Evolutionary conservation across 2,329 filamentous ascomycete species (phyloP).

Genomic region (Aspergillus fructus): DNA sequence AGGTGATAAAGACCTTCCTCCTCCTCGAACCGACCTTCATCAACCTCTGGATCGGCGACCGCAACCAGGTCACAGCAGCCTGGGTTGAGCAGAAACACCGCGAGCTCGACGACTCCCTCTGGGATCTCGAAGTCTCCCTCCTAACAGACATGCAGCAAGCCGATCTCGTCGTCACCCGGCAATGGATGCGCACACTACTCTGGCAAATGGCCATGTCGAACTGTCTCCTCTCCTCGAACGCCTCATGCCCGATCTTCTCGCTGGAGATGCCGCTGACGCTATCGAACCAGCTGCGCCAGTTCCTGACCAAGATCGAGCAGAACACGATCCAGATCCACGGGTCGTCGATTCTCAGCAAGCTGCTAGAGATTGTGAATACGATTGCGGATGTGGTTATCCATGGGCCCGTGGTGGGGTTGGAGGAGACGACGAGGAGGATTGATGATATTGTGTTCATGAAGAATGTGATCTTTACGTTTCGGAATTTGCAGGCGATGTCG

Average conservation of each 20-base stretch:
- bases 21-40: slow-evolving; percentile 48
- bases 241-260: slow-evolving; percentile 32
- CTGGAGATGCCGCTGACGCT: slow-evolving; percentile 48
- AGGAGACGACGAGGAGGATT: slow-evolving; percentile 50
- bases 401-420: slow-evolving; percentile 47
- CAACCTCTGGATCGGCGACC: slow-evolving; percentile 44
- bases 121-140: slow-evolving; percentile 38
- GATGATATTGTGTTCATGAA: slow-evolving; percentile 57
- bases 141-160: slow-evolving; percentile 48
- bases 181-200: slow-evolving; percentile 50
- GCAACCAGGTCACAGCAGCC: slow-evolving; percentile 36
- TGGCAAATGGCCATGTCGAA: slow-evolving; percentile 54
- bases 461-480: slow-evolving; percentile 51
- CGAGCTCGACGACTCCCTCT: slow-evolving; percentile 42
- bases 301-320: slow-evolving; percentile 42
- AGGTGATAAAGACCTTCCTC: slow-evolving; percentile 47
- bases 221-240: slow-evolving; percentile 41
- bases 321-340: slow-evolving; percentile 56
- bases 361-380: slow-evolving; percentile 61
- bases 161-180: slow-evolving; percentile 51
- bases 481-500: slow-evolving; percentile 48
- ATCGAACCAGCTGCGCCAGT: slow-evolving; percentile 44
- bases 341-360: slow-evolving; percentile 57
- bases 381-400: slow-evolving; percentile 59
- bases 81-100: slow-evolving; percentile 50